A percentile compares a stretch with the other conserved stretches of the same genome.
phyloP scores from a whole-genome alignment of 176 grass and related monocot genomes.

The Canna indica region DNA sequence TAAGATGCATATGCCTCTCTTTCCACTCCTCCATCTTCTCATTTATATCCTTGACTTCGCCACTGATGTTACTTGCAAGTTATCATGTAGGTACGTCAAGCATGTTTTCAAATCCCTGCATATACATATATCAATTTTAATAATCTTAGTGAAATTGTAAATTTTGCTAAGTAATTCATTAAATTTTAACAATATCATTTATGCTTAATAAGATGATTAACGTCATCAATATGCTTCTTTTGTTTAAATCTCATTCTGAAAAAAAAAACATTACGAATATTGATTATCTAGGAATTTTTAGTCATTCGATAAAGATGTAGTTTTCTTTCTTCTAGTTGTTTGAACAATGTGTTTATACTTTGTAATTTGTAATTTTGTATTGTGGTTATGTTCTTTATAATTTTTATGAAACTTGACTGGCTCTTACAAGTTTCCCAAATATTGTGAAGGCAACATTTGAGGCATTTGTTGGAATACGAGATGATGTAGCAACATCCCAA shows the following conservation, averaged over 20 bases:
- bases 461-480: conserved; percentile 77
- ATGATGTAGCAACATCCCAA: conserved; percentile 73
- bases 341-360: neutral
- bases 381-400: neutral
- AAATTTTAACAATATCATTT: neutral
- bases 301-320: neutral
- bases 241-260: neutral
- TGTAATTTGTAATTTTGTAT: neutral
- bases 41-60: neutral
- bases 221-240: neutral
- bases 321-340: conserved; percentile 2
- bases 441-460: conserved; percentile 74
- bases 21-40: neutral
- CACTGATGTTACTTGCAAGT: neutral
- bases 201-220: neutral
- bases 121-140: neutral
- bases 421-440: conserved; percentile 6
- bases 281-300: neutral
- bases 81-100: neutral
- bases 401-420: neutral
- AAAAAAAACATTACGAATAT: neutral
- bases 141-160: neutral
- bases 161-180: neutral
- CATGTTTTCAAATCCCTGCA: neutral
- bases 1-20: neutral